These are phyloP conservation scores for Kuraishia hungarica DNA, from an alignment of 805 yeast genomes.

Conservation along the genomic window DNA sequence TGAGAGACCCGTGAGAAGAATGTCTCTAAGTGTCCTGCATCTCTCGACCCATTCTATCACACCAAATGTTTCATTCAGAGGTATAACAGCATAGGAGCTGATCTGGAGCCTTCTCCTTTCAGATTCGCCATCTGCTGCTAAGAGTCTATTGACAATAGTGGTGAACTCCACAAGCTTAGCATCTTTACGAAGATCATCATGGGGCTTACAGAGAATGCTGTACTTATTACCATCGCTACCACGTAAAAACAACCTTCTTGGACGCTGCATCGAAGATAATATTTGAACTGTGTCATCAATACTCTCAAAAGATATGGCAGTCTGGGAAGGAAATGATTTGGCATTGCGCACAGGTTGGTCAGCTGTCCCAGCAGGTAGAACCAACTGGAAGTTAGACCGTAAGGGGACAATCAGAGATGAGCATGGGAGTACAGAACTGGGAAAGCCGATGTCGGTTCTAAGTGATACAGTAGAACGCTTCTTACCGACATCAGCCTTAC, in stretches of 20 bases:
- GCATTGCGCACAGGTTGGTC: slow-evolving; percentile 13
- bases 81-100: slow-evolving; percentile 80
- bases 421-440: slow-evolving; percentile 19
- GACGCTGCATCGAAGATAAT: slow-evolving; percentile 79
- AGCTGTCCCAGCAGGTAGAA: slow-evolving; percentile 33
- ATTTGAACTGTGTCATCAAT: slow-evolving; percentile 65
- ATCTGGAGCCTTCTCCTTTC: slow-evolving; percentile 64
- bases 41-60: slow-evolving; percentile 84
- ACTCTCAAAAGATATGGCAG: slow-evolving; percentile 43
- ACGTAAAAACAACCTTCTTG: slow-evolving; percentile 62
- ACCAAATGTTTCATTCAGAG: slow-evolving; percentile 80
- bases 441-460: slow-evolving; percentile 30
- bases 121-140: slow-evolving; percentile 61
- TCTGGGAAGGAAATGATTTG: slow-evolving; percentile 30
- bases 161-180: slow-evolving; percentile 92
- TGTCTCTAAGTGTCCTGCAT: slow-evolving; percentile 62
- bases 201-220: slow-evolving; percentile 70
- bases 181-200: slow-evolving; percentile 92
- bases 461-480: slow-evolving; percentile 27
- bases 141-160: slow-evolving; percentile 69
- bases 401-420: slow-evolving; percentile 63
- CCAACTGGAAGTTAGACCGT: slow-evolving; percentile 56
- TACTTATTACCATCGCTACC: slow-evolving; percentile 78
- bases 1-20: slow-evolving; percentile 27
- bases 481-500: slow-evolving; percentile 28